A percentile compares a stretch with the other conserved stretches of the same genome.
Evolutionary conservation across 768 basidiomycete species (phyloP).

Genomic region (Suillus bovinus): DNA sequence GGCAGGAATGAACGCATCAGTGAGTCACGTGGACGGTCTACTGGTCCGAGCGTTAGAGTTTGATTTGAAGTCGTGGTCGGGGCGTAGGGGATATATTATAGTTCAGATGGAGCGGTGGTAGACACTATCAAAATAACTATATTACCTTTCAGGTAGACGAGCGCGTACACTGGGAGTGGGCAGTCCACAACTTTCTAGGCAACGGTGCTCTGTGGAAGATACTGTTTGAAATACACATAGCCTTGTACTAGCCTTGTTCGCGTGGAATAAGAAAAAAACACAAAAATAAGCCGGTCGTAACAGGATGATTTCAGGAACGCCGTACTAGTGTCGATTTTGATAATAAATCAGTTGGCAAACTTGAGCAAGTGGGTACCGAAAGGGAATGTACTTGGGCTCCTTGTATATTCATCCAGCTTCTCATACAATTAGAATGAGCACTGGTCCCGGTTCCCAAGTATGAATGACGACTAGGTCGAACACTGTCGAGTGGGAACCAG

Average conservation of each 20-base stretch:
- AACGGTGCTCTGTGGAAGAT: background rate
- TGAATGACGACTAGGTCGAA: background rate
- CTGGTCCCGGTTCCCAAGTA: background rate
- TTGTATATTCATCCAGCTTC: background rate
- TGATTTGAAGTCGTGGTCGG: too few relatives aligned
- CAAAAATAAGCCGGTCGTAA: background rate
- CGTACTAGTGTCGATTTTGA: background rate
- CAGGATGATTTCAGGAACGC: background rate
- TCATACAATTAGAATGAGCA: background rate
- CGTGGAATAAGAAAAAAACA: too few relatives aligned
- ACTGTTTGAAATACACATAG: background rate
- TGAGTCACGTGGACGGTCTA: too few relatives aligned
- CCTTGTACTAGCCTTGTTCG: too few relatives aligned
- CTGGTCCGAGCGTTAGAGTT: too few relatives aligned
- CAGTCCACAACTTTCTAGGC: background rate
- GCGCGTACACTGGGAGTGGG: too few relatives aligned
- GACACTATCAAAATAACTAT: background rate
- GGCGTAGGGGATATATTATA: too few relatives aligned
- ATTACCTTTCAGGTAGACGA: background rate
- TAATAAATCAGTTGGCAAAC: background rate
- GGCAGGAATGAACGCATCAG: too few relatives aligned
- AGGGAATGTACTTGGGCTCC: background rate
- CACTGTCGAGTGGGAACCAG: background rate
- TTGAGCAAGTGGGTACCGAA: background rate
- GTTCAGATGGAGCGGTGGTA: background rate